phyloP scores from a whole-genome alignment of 1,284 basidiomycete species.

The Flammula alnicola region DNA sequence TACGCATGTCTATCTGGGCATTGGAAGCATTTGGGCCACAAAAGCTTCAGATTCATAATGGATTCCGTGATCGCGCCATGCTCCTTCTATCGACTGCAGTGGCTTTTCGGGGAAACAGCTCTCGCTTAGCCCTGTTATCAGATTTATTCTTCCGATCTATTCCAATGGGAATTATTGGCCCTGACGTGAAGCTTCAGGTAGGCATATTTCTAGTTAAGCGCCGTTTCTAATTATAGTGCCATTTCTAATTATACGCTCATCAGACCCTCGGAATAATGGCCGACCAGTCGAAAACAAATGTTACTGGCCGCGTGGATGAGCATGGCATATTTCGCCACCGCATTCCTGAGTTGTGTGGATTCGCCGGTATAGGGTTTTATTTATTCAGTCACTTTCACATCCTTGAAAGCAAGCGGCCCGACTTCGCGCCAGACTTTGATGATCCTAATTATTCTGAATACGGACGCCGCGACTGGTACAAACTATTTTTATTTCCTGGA shows the following conservation, averaged over 20 bases:
- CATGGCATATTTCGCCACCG: neutral
- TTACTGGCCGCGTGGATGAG: too few relatives aligned
- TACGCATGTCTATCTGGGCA: too few relatives aligned
- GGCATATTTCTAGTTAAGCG: too few relatives aligned
- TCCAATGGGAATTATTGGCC: constrained; percentile 2
- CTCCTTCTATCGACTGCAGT: neutral
- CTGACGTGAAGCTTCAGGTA: neutral
- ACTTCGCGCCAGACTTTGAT: neutral
- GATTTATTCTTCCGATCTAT: neutral
- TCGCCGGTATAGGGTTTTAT: neutral
- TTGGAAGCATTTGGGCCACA: too few relatives aligned
- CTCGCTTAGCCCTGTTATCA: neutral
- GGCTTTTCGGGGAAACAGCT: neutral
- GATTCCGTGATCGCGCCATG: constrained; percentile 3
- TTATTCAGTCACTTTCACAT: neutral
- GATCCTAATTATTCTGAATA: neutral
- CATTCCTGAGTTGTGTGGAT: neutral
- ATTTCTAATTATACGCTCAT: too few relatives aligned
- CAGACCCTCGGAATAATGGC: too few relatives aligned
- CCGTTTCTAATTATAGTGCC: too few relatives aligned
- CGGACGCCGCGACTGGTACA: neutral
- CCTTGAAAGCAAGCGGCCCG: too few relatives aligned
- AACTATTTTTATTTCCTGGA: neutral
- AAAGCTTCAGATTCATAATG: too few relatives aligned
- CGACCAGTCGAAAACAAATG: too few relatives aligned